Evolutionary conservation across 2,329 filamentous ascomycete species (phyloP).

Genomic region (Pyrenophora graminea): DNA sequence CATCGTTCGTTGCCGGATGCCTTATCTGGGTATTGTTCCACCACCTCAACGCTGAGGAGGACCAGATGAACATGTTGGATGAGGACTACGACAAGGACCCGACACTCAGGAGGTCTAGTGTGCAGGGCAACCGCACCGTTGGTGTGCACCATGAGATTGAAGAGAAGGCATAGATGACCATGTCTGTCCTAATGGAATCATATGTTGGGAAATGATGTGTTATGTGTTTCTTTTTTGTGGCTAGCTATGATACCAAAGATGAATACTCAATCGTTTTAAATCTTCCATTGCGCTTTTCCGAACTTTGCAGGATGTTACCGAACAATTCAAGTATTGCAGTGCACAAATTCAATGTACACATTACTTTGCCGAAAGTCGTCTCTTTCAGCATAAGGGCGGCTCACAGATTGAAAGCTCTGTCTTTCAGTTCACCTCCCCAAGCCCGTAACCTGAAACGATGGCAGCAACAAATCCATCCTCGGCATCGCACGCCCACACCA

Average conservation of each 20-base stretch:
- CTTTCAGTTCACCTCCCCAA: no score
- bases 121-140: conserved; percentile 28
- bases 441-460: no score
- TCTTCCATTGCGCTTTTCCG: neutral
- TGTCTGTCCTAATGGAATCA: neutral
- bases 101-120: conserved; percentile 32
- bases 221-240: conserved; percentile 1
- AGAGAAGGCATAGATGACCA: conserved; percentile 19
- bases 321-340: no score
- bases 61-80: conserved; percentile 45
- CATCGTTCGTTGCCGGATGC: conserved; percentile 38
- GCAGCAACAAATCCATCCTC: no score
- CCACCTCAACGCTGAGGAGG: conserved; percentile 44
- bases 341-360: no score
- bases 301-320: neutral
- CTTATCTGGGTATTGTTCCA: conserved; percentile 47
- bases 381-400: no score
- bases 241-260: conserved; percentile 12
- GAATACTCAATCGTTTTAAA: conserved; percentile 4
- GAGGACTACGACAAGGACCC: conserved; percentile 39
- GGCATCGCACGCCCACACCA: no score
- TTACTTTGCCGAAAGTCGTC: no score
- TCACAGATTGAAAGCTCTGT: no score
- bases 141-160: conserved; percentile 22
- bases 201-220: neutral